Conservation (phyloP, 495 filamentous ascomycete species). For the Neurospora sp. region DNA sequence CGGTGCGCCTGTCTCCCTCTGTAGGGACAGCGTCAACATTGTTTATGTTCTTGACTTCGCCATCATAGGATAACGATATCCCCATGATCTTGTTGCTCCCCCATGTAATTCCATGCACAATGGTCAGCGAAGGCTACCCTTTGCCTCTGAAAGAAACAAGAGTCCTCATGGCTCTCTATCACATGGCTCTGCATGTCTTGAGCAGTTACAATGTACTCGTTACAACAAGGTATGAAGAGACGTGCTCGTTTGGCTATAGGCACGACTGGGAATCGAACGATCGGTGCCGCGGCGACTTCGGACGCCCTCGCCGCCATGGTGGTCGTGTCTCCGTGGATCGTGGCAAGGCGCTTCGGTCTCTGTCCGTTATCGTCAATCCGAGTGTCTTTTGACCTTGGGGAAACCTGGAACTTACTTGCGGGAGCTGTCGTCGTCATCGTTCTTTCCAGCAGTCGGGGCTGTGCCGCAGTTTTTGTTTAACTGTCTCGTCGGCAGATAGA, state of each 20-base stretch:
- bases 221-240: not conserved
- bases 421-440: not conserved
- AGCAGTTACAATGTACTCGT: not conserved
- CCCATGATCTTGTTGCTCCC: not conserved
- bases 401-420: not conserved
- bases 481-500: not conserved
- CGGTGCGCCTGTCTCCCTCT: not conserved
- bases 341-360: not conserved
- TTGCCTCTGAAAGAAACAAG: not conserved
- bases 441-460: too few relatives aligned
- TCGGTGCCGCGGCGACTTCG: not conserved
- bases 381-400: not conserved
- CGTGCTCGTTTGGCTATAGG: not conserved
- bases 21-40: not conserved
- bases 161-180: not conserved
- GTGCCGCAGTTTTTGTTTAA: not conserved
- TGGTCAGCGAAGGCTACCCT: not conserved
- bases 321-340: not conserved
- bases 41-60: not conserved
- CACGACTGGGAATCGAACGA: not conserved
- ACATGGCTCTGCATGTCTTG: not conserved
- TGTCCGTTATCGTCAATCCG: not conserved
- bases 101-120: not conserved
- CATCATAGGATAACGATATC: not conserved
- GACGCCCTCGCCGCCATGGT: not conserved